Evolutionary conservation across 257 asterid genomes (phyloP).

Genomic region (Forsythia suspensa): DNA sequence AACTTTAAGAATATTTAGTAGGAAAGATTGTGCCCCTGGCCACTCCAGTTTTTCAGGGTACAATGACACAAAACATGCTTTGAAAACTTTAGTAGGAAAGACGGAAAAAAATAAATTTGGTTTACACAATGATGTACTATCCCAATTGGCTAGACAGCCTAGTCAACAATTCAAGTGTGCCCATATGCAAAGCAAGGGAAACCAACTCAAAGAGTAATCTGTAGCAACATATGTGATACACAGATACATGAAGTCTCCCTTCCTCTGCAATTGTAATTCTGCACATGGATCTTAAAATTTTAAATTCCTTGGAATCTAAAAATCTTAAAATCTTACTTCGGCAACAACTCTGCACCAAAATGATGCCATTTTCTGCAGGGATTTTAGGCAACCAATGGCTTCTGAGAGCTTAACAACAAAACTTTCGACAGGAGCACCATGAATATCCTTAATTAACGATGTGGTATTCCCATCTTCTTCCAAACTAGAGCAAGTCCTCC

Average conservation of each 20-base stretch:
- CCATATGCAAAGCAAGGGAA: slow-evolving; percentile 20
- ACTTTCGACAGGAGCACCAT: slow-evolving; percentile 92
- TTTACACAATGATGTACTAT: slow-evolving; percentile 14
- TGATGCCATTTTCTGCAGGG: slow-evolving; percentile 79
- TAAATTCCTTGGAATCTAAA: slow-evolving; percentile 20
- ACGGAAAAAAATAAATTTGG: slow-evolving; percentile 2
- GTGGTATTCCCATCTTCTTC: slow-evolving; percentile 52
- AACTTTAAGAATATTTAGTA: not conserved
- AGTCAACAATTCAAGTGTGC: slow-evolving; percentile 9
- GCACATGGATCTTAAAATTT: slow-evolving; percentile 15
- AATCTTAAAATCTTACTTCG: slow-evolving; percentile 58
- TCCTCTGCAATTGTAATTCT: slow-evolving; percentile 1
- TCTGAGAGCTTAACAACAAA: slow-evolving; percentile 84
- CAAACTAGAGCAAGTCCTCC: slow-evolving; percentile 46
- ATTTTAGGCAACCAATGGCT: slow-evolving; percentile 88
- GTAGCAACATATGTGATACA: slow-evolving; percentile 10
- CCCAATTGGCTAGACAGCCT: slow-evolving; percentile 10
- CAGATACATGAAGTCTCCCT: slow-evolving; percentile 3
- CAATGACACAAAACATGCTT: not conserved
- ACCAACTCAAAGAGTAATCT: slow-evolving; percentile 11
- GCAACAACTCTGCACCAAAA: slow-evolving; percentile 83
- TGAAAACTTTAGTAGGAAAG: not conserved
- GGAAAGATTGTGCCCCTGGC: slow-evolving; percentile 6
- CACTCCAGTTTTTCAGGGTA: slow-evolving; percentile 11
- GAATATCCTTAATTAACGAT: slow-evolving; percentile 81